Evolutionary conservation across 2,329 filamentous ascomycete genomes (phyloP).

Genomic region (Monilinia fructicola): DNA sequence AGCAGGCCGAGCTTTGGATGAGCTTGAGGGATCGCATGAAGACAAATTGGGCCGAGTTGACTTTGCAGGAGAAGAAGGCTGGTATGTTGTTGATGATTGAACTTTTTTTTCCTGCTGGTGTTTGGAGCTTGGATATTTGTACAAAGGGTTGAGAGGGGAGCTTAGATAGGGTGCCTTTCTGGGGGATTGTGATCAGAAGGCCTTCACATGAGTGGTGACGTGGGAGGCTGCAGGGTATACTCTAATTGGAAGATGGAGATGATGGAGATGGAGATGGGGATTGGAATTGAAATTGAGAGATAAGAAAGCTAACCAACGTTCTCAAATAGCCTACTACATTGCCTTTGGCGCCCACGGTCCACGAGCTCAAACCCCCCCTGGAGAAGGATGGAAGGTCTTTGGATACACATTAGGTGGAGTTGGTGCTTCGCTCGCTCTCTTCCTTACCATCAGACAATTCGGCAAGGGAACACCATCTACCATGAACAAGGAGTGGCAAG

Average conservation of each 20-base stretch:
- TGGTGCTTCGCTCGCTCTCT: slow-evolving; percentile 66
- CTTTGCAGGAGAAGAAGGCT: slow-evolving; percentile 96
- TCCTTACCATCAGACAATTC: slow-evolving; percentile 68
- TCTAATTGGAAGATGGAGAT: slow-evolving; percentile 7
- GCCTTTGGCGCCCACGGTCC: slow-evolving; percentile 96
- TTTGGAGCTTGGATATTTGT: not conserved
- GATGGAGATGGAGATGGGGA: not conserved
- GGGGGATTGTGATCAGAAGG: not conserved
- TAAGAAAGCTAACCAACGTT: not conserved
- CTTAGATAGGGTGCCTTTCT: not conserved
- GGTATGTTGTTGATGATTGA: slow-evolving; percentile 59
- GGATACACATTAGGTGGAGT: slow-evolving; percentile 70
- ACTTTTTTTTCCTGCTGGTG: not conserved
- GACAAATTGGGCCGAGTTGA: slow-evolving; percentile 93
- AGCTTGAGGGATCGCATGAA: slow-evolving; percentile 97
- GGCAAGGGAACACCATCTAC: slow-evolving; percentile 74
- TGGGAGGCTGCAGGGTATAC: not conserved
- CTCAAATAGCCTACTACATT: slow-evolving; percentile 86
- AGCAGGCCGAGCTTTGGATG: slow-evolving; percentile 99
- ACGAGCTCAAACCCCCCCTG: slow-evolving; percentile 77
- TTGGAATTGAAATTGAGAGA: not conserved
- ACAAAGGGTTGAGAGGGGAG: not conserved
- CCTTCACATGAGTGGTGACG: not conserved
- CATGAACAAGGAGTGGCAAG: slow-evolving; percentile 97
- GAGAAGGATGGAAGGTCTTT: slow-evolving; percentile 78